Conservation (phyloP, 1,139 yeast species). For the Magnusiomyces tetraspermus region DNA sequence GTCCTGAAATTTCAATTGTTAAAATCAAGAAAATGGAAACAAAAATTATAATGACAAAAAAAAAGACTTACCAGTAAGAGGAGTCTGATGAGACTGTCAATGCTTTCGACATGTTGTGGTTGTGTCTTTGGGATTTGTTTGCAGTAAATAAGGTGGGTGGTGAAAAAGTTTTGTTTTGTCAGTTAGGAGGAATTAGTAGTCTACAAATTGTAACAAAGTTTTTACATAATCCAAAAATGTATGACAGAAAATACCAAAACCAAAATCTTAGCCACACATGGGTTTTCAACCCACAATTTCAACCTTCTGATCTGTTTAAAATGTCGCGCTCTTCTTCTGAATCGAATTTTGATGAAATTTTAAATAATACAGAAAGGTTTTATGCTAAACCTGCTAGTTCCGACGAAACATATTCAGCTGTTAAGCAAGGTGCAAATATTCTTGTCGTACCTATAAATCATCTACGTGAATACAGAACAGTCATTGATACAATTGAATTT, state of each 20-base stretch:
- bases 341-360: no score
- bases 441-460: neutral
- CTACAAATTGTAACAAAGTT: neutral
- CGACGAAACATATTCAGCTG: neutral
- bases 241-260: no score
- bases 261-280: no score
- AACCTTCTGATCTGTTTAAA: no score
- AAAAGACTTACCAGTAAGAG: conserved; percentile 15
- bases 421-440: neutral
- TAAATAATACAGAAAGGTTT: no score
- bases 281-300: no score
- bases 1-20: conserved; percentile 16
- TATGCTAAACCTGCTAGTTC: neutral
- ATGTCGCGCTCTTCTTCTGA: no score
- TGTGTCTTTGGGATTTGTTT: neutral
- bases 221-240: neutral
- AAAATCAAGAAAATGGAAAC: neutral
- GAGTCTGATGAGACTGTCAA: conserved; percentile 9
- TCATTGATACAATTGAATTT: neutral
- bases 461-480: neutral
- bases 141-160: neutral
- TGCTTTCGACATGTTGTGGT: neutral
- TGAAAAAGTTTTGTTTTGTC: neutral
- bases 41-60: neutral
- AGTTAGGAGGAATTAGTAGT: no score